Evolutionary conservation across 177 flowering plant genomes (phyloP).

Genomic region (Vitis hybrid): DNA sequence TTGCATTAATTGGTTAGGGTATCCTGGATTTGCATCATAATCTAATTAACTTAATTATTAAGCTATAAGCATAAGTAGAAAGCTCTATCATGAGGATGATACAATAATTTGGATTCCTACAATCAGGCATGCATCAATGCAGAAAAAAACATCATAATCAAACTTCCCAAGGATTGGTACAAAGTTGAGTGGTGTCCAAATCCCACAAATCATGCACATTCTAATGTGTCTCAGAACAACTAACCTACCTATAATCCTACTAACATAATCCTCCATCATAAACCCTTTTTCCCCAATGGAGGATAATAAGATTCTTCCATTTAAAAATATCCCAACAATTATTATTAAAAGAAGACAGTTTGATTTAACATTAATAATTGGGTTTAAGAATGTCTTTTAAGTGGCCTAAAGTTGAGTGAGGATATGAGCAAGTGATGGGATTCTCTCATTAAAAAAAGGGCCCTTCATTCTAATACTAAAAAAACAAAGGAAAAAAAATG

Average conservation of each 20-base stretch:
- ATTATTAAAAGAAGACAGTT: neutral
- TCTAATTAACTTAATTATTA: too few relatives aligned
- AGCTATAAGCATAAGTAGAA: too few relatives aligned
- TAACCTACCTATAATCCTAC: slow-evolving; percentile 13
- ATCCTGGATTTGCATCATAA: too few relatives aligned
- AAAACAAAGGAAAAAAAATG: too few relatives aligned
- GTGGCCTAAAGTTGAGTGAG: slow-evolving; percentile 7
- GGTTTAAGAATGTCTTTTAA: slow-evolving; percentile 4
- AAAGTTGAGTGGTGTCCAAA: slow-evolving; percentile 7
- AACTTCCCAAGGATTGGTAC: slow-evolving; percentile 12
- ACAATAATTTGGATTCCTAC: slow-evolving; percentile 1
- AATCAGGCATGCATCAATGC: neutral
- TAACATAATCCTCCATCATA: neutral
- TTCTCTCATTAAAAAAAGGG: slow-evolving; percentile 1
- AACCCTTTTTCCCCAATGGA: slow-evolving; percentile 4
- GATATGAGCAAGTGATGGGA: slow-evolving; percentile 11
- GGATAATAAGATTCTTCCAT: slow-evolving; percentile 5
- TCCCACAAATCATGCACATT: neutral
- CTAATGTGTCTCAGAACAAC: slow-evolving; percentile 21
- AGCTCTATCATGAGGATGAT: neutral
- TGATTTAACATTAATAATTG: neutral
- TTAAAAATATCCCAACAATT: neutral
- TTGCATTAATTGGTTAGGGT: too few relatives aligned
- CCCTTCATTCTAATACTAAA: neutral
- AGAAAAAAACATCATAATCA: too few relatives aligned